Conservation (phyloP, 768 basidiomycete genomes). For the Hemileccinum impolitum region DNA sequence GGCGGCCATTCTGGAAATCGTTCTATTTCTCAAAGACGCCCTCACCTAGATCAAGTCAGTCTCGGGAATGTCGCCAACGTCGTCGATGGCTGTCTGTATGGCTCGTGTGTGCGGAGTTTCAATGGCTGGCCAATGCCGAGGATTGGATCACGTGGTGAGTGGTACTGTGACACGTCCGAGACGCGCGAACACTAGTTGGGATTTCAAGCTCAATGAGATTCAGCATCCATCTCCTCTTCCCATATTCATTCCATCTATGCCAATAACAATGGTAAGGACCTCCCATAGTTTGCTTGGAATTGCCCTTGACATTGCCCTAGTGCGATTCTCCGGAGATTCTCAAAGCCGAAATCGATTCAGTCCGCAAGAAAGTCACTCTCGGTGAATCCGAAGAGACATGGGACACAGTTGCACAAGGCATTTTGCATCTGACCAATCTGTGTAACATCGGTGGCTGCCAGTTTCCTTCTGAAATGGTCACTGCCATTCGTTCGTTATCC, state of each 20-base stretch:
- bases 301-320: slow-evolving; percentile 22
- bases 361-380: slow-evolving; percentile 41
- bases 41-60: slow-evolving; percentile 26
- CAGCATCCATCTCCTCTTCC: not conserved
- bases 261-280: slow-evolving; percentile 26
- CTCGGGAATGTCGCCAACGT: slow-evolving; percentile 19
- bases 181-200: slow-evolving; percentile 15
- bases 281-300: not conserved
- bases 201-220: slow-evolving; percentile 19
- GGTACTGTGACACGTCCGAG: slow-evolving; percentile 17
- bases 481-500: slow-evolving; percentile 48
- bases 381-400: slow-evolving; percentile 78
- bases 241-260: slow-evolving; percentile 16
- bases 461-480: slow-evolving; percentile 47
- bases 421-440: slow-evolving; percentile 45
- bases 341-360: slow-evolving; percentile 39
- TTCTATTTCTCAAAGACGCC: not conserved
- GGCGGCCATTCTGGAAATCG: not conserved
- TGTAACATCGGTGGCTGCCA: slow-evolving; percentile 53
- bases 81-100: slow-evolving; percentile 5
- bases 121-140: slow-evolving; percentile 23
- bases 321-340: slow-evolving; percentile 30
- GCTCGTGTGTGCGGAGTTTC: slow-evolving; percentile 20
- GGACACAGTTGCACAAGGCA: slow-evolving; percentile 58
- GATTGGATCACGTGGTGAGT: slow-evolving; percentile 23